Conservation (phyloP, 2,329 filamentous ascomycete genomes). For the Claviceps maximensis region DNA sequence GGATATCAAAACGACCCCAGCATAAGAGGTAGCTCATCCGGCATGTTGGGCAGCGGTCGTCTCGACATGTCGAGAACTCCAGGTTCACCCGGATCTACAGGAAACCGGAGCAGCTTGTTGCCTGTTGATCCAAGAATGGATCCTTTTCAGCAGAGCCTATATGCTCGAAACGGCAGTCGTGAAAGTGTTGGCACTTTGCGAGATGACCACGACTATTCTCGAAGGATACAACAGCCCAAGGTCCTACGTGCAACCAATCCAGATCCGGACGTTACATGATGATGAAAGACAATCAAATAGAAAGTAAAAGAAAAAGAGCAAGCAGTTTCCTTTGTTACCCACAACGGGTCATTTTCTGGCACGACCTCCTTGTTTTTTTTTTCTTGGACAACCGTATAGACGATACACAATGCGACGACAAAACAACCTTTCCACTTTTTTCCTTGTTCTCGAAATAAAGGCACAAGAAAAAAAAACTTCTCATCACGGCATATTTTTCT, state of each 20-base stretch:
- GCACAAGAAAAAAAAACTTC: constrained; percentile 1
- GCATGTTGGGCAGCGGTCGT: constrained; percentile 30
- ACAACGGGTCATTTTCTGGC: not conserved
- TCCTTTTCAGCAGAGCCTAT: constrained; percentile 44
- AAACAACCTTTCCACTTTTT: constrained; percentile 14
- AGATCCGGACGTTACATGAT: constrained; percentile 27
- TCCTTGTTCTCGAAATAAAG: no score
- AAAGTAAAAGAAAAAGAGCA: not conserved
- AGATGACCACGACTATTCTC: constrained; percentile 53
- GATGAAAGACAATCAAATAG: not conserved
- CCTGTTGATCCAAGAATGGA: constrained; percentile 52
- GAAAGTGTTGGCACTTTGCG: constrained; percentile 51
- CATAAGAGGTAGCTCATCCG: constrained; percentile 37
- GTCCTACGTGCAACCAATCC: constrained; percentile 52
- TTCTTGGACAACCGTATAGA: constrained; percentile 14
- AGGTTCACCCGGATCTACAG: constrained; percentile 22
- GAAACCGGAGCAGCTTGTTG: constrained; percentile 39
- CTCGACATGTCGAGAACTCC: constrained; percentile 28
- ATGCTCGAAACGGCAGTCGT: constrained; percentile 43
- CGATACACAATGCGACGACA: constrained; percentile 16
- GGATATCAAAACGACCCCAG: constrained; percentile 31
- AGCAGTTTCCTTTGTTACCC: not conserved
- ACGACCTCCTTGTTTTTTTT: constrained; percentile 1
- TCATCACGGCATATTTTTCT: not conserved
- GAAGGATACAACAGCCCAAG: constrained; percentile 40